Conservation (phyloP, 2,329 filamentous ascomycete species). For the Coleophoma crateriformis region DNA sequence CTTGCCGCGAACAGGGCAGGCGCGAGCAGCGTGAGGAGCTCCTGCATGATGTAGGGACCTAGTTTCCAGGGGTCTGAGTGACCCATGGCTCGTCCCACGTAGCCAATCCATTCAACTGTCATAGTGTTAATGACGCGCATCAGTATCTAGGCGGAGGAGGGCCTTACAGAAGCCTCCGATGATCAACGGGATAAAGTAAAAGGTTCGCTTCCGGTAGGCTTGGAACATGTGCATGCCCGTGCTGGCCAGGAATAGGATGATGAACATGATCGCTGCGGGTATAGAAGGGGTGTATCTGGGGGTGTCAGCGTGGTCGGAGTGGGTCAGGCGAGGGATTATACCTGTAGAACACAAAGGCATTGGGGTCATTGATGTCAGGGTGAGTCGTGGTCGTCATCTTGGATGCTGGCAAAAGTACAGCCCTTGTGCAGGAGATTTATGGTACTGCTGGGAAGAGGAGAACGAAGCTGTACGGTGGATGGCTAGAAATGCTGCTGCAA, state of each 20-base stretch:
- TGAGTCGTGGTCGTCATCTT: neutral
- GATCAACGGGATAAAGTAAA: conserved; percentile 38
- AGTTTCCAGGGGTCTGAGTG: conserved; percentile 17
- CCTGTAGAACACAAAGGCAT: conserved; percentile 21
- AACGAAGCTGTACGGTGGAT: too few species aligned
- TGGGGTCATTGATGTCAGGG: conserved; percentile 21
- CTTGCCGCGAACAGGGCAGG: conserved; percentile 32
- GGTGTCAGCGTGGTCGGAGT: conserved; percentile 15
- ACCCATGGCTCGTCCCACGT: conserved; percentile 19
- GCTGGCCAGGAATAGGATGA: conserved; percentile 25
- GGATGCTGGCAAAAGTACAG: too few species aligned
- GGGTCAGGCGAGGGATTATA: neutral
- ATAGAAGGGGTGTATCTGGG: conserved; percentile 40
- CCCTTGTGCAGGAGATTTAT: too few species aligned
- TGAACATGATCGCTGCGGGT: conserved; percentile 34
- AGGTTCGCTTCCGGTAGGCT: conserved; percentile 19
- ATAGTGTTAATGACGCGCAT: conserved; percentile 13
- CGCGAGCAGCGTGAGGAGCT: conserved; percentile 29
- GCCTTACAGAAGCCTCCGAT: conserved; percentile 39
- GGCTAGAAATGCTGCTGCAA: too few species aligned
- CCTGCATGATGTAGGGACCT: conserved; percentile 28
- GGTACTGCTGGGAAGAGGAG: too few species aligned
- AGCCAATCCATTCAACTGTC: conserved; percentile 33
- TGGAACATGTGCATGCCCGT: conserved; percentile 26
- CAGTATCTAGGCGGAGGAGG: conserved; percentile 12